phyloP scores from a whole-genome alignment of 2,329 filamentous ascomycete genomes.

The Didymella sp. region DNA sequence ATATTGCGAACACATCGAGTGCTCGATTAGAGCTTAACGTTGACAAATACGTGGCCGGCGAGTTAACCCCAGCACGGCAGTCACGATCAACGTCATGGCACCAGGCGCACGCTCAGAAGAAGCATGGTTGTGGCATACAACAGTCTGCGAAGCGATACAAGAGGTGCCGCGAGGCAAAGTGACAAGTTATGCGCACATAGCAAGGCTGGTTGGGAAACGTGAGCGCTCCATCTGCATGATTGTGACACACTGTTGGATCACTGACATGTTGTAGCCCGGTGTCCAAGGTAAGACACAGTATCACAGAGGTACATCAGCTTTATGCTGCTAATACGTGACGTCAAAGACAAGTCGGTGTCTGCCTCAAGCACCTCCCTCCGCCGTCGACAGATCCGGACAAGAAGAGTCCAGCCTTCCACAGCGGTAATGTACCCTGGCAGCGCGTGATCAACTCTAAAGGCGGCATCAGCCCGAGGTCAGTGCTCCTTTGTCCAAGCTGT shows the following conservation, averaged over 20 bases:
- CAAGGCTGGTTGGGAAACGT: conserved; percentile 75
- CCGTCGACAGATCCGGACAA: conserved; percentile 51
- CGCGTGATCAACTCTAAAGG: conserved; percentile 89
- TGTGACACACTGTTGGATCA: conserved; percentile 18
- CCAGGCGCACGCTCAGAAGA: conserved; percentile 68
- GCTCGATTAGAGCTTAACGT: not conserved
- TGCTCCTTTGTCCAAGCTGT: conserved; percentile 20
- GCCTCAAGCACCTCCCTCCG: conserved; percentile 81
- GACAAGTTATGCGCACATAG: conserved; percentile 86
- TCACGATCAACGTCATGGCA: conserved; percentile 60
- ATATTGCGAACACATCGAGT: not conserved
- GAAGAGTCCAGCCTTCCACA: conserved; percentile 65
- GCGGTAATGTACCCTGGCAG: conserved; percentile 89
- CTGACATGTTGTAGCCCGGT: conserved; percentile 52
- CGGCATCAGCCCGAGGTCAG: conserved; percentile 80
- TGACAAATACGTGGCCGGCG: not conserved
- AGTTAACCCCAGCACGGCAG: not conserved
- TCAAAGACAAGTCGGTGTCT: conserved; percentile 81
- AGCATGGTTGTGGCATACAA: conserved; percentile 73
- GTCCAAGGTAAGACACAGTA: conserved; percentile 52
- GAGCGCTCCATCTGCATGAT: conserved; percentile 43
- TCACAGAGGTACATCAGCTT: conserved; percentile 18
- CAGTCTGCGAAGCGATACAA: conserved; percentile 84
- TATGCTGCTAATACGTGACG: conserved; percentile 61
- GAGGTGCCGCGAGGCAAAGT: conserved; percentile 84